A percentile compares a stretch with the other conserved stretches of the same genome.
Evolutionary conservation across 2,329 filamentous ascomycete genomes (phyloP).

Genomic region (Fusarium drepaniforme): DNA sequence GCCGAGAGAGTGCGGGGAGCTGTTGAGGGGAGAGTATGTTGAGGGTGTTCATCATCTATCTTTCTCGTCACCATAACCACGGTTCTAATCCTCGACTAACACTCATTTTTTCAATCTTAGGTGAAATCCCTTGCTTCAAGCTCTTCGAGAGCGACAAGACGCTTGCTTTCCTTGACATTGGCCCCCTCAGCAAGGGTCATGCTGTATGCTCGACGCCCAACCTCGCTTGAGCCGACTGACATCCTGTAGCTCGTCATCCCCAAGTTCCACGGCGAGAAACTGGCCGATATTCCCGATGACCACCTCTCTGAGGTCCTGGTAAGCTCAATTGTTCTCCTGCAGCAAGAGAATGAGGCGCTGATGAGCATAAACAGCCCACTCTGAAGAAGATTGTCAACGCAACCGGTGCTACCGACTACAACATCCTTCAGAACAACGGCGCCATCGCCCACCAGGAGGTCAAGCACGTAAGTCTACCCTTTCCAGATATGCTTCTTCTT

Average conservation of each 20-base stretch:
- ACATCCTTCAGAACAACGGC: slow-evolving; percentile 97
- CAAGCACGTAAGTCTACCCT: slow-evolving; percentile 78
- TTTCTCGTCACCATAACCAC: slow-evolving; percentile 1
- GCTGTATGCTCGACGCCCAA: slow-evolving; percentile 70
- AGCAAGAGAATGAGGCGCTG: neutral
- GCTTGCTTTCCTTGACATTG: slow-evolving; percentile 95
- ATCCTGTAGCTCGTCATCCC: slow-evolving; percentile 86
- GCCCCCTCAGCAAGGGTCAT: slow-evolving; percentile 88
- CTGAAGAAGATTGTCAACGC: slow-evolving; percentile 89
- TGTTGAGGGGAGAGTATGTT: slow-evolving; percentile 32
- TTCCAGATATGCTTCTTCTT: neutral
- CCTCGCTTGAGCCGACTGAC: slow-evolving; percentile 10
- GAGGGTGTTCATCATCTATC: slow-evolving; percentile 20
- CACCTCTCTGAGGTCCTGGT: slow-evolving; percentile 85
- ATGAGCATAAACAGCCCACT: slow-evolving; percentile 46
- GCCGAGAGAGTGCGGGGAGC: neutral
- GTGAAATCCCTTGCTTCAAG: slow-evolving; percentile 96
- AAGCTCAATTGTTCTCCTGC: slow-evolving; percentile 43
- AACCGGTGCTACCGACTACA: slow-evolving; percentile 84
- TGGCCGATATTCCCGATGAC: slow-evolving; percentile 93
- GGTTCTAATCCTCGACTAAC: slow-evolving; percentile 11
- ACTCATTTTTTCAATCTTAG: slow-evolving; percentile 58
- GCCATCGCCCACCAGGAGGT: slow-evolving; percentile 91
- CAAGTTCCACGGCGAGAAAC: slow-evolving; percentile 92
- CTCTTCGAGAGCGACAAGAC: slow-evolving; percentile 95